Percentiles rank a stretch among this genome's conserved stretches.
Conservation (phyloP, 257 asterid species). For the Ocimum tenuiflorum region DNA sequence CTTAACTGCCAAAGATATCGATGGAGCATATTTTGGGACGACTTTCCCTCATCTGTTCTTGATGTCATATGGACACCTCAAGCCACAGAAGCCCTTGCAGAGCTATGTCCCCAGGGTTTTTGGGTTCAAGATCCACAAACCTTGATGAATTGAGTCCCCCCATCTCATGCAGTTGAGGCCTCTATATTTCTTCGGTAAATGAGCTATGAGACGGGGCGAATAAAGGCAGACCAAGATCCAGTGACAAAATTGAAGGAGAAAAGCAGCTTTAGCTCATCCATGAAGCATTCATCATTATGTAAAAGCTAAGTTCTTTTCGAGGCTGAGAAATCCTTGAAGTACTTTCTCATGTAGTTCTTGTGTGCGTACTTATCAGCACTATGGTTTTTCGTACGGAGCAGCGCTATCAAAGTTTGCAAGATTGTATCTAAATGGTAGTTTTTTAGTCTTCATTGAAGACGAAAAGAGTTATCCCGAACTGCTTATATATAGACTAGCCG, state of each 20-base stretch:
- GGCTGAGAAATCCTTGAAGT: conserved; percentile 19
- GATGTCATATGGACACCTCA: conserved; percentile 86
- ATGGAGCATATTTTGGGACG: conserved; percentile 92
- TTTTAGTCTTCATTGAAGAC: neutral
- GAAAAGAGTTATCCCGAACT: neutral
- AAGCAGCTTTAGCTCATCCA: conserved; percentile 13
- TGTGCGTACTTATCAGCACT: conserved; percentile 27
- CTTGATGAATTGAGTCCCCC: conserved; percentile 30
- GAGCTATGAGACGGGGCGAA: conserved; percentile 17
- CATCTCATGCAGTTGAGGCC: conserved; percentile 20
- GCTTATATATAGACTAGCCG: too few species aligned
- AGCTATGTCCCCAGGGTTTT: conserved; percentile 73
- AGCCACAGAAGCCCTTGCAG: conserved; percentile 70
- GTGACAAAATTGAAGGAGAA: conserved; percentile 28
- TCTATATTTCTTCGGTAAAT: conserved; percentile 12
- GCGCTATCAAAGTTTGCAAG: conserved; percentile 9
- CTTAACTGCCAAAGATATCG: conserved; percentile 55
- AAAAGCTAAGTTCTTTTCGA: conserved; percentile 22
- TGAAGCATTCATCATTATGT: conserved; percentile 24
- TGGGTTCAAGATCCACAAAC: conserved; percentile 76
- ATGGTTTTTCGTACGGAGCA: conserved; percentile 15
- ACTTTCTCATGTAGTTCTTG: conserved; percentile 20
- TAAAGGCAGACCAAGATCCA: conserved; percentile 13
- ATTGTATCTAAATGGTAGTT: neutral
- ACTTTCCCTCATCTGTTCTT: conserved; percentile 82